These are phyloP conservation scores for Amniculicola lignicola DNA, from an alignment of 495 filamentous ascomycete genomes.

Conservation along the genomic window DNA sequence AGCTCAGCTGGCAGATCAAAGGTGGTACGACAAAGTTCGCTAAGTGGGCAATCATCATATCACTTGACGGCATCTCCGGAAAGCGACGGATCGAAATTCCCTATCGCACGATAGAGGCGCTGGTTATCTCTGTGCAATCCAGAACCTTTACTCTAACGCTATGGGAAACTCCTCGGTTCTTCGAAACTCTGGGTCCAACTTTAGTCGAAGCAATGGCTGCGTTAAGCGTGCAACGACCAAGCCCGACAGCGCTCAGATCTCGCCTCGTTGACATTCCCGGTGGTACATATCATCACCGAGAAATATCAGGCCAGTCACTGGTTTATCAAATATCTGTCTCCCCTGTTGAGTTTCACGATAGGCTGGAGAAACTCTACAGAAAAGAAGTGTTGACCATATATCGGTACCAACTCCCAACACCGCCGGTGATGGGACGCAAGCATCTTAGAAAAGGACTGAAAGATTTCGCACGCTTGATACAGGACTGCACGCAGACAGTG, in stretches of 20 bases:
- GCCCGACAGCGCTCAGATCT: not conserved
- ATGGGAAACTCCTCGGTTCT: constrained; percentile 1
- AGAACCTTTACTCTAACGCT: not conserved
- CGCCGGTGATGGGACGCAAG: not conserved
- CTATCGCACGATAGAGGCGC: not conserved
- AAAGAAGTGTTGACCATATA: not conserved
- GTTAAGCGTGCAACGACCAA: not conserved
- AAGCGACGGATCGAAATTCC: not conserved
- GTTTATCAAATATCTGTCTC: not conserved
- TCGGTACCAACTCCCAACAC: not conserved
- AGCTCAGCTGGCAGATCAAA: not conserved
- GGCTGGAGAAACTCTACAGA: not conserved
- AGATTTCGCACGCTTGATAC: not conserved
- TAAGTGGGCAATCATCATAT: not conserved
- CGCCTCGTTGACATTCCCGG: not conserved
- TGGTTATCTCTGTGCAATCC: not conserved
- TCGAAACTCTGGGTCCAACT: not conserved
- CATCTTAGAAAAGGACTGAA: not conserved
- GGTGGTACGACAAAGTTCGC: not conserved
- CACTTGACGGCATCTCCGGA: not conserved
- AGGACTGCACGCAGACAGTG: no score
- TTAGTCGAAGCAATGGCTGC: not conserved
- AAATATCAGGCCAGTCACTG: not conserved
- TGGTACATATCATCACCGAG: not conserved
- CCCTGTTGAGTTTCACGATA: not conserved